phyloP scores from a whole-genome alignment of 169 alveolate species.

The Toxoplasma gondii region DNA sequence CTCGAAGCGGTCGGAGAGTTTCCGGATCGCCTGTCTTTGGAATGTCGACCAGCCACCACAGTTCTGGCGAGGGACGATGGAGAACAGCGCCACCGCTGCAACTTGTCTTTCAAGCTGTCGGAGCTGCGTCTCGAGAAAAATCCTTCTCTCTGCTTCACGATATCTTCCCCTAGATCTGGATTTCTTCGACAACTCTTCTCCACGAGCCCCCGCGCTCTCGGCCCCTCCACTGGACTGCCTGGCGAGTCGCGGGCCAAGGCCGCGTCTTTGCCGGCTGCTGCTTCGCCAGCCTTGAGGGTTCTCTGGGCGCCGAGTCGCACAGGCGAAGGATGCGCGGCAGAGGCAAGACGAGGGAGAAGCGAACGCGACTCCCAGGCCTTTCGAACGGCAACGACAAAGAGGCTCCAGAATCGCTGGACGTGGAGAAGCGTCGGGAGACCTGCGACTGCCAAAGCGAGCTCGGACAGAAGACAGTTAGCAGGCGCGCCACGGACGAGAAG shows the following conservation, averaged over 20 bases:
- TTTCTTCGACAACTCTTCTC: background rate
- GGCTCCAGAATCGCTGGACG: slow-evolving; percentile 30
- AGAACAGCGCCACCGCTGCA: background rate
- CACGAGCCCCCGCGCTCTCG: background rate
- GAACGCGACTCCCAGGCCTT: slow-evolving; percentile 6
- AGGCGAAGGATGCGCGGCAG: slow-evolving; percentile 34
- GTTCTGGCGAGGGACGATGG: background rate
- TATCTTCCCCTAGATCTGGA: background rate
- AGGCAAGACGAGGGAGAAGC: slow-evolving; percentile 1
- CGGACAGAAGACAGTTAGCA: background rate
- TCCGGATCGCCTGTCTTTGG: background rate
- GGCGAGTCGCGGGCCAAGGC: background rate
- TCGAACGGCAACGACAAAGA: background rate
- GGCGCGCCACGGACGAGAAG: slow-evolving; percentile 11
- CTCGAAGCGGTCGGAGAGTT: background rate
- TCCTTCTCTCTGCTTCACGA: background rate
- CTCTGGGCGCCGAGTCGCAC: background rate
- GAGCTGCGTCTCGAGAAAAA: background rate
- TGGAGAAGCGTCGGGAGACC: slow-evolving; percentile 8
- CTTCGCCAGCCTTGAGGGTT: background rate
- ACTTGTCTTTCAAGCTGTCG: background rate
- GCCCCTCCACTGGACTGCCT: background rate
- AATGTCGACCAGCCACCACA: background rate
- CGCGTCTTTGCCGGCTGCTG: background rate
- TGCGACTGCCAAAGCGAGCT: slow-evolving; percentile 29